Conservation (phyloP, 805 yeast species). For the Schwanniomyces pseudopolymorphus region DNA sequence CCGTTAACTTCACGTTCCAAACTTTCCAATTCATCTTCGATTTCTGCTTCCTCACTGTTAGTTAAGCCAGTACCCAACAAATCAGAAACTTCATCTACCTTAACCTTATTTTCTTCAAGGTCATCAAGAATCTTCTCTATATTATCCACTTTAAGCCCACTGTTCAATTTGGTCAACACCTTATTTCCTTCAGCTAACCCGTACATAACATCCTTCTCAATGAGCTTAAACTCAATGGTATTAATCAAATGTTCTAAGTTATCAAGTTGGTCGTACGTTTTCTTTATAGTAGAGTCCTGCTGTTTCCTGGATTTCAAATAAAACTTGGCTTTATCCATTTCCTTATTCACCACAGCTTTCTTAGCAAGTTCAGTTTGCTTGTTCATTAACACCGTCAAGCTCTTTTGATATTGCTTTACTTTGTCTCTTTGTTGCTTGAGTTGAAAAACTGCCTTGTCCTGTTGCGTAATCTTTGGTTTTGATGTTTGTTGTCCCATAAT, state of each 20-base stretch:
- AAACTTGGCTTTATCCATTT: conserved; percentile 61
- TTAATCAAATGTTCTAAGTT: conserved; percentile 76
- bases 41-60: conserved; percentile 54
- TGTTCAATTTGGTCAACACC: conserved; percentile 71
- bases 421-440: conserved; percentile 87
- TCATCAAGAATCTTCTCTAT: conserved; percentile 86
- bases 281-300: conserved; percentile 68
- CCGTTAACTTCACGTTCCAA: conserved; percentile 47
- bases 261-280: conserved; percentile 75
- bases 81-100: conserved; percentile 72
- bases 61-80: conserved; percentile 45
- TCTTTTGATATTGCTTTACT: conserved; percentile 67
- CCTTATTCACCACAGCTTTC: conserved; percentile 50
- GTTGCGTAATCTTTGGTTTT: conserved; percentile 68
- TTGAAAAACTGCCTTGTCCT: conserved; percentile 84
- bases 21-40: conserved; percentile 60
- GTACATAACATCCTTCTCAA: conserved; percentile 79
- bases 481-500: conserved; percentile 44
- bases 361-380: conserved; percentile 64
- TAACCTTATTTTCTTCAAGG: conserved; percentile 73
- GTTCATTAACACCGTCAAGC: conserved; percentile 55
- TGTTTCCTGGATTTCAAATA: conserved; percentile 77
- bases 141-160: conserved; percentile 72
- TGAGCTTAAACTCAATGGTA: conserved; percentile 82
- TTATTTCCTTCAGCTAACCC: conserved; percentile 82